These are phyloP conservation scores for Naganishia onofrii DNA, from an alignment of 768 basidiomycete species.

Conservation along the genomic window DNA sequence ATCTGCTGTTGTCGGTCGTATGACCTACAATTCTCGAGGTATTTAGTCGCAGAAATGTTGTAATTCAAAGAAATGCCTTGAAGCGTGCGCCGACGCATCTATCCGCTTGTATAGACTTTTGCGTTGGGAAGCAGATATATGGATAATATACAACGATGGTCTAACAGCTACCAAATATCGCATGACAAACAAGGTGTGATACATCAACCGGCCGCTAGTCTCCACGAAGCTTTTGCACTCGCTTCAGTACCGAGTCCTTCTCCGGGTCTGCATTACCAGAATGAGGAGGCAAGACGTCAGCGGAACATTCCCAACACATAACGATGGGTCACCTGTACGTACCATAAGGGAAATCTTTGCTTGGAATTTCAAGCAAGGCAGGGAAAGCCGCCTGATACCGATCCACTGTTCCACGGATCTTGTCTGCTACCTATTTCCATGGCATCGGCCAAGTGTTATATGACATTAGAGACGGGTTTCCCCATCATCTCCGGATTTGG, in stretches of 20 bases:
- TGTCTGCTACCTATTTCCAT: constrained; percentile 78
- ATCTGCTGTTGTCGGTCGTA: too few relatives aligned
- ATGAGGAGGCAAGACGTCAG: background rate
- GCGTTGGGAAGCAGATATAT: constrained; percentile 1
- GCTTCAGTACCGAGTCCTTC: constrained; percentile 91
- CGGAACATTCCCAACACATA: background rate
- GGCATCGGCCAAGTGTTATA: background rate
- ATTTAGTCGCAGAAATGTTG: too few relatives aligned
- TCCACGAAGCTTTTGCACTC: constrained; percentile 93
- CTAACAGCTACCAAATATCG: background rate
- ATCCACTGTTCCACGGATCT: constrained; percentile 91
- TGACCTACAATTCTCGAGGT: too few relatives aligned
- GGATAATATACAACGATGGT: background rate
- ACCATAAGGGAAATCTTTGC: constrained; percentile 99
- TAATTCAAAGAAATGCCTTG: too few relatives aligned
- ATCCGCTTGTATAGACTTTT: background rate
- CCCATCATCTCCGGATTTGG: background rate
- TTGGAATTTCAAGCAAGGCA: constrained; percentile 93
- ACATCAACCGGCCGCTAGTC: constrained; percentile 58
- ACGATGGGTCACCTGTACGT: constrained; percentile 38
- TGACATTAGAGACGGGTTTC: background rate
- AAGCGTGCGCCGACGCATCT: too few relatives aligned
- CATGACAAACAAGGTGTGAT: background rate
- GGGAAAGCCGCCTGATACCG: constrained; percentile 95
- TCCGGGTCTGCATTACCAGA: constrained; percentile 69